Base-by-base conservation (phyloP, 495 filamentous ascomycete species). In the Penicillium odoratum region DNA sequence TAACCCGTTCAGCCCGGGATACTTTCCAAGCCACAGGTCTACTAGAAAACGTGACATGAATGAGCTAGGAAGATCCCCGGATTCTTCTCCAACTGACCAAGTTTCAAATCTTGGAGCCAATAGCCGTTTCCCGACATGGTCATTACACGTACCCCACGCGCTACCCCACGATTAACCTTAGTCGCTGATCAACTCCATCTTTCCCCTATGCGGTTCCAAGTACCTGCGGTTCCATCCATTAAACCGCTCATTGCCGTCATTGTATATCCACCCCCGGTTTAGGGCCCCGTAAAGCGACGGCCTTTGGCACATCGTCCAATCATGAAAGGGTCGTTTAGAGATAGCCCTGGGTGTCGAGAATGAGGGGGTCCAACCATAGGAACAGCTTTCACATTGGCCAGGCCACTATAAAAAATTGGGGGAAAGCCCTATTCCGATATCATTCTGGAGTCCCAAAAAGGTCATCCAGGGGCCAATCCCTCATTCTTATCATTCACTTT, bases 211-310 rank as follows among this genome's bases (percentile, higher is more conserved):
- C 50, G 45, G 50, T 21, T 21, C 42, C 30, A 33, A 13, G 26
- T 18, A 4, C 43, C 38, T 10, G 31, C 26, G 18, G 36, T 8
- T 31, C 18, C 25, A 38, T 50, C 51, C 33, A 13, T 18, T n/a
- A 48, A 48, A 42, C 51, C 55, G 50, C 34, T 34, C 43, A 55
- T 55, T 55, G 57, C 57, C 62, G 58, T 64, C 62, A 64, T 60
- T 7, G 46, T 8, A 9, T 13, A 31, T 28, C 46, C 10, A 48
- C 44, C 28, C 28, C 46, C 46, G 46, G 31, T 28, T 18, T 31
- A 28, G 45, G 25, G 10, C 44, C 61, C 53, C 54, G 36, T 50
- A 51, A 51, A 33, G 54, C 36, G 10, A 21, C 61, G 61, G 61
- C 43, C 36, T 60, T 57, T 57, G 57, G 46, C 49, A 7, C 21